A percentile compares a stretch with the other conserved stretches of the same genome.
These are phyloP conservation scores for Flaveria robusta DNA, from an alignment of 129 eudicot genomes.

Conservation along the genomic window DNA sequence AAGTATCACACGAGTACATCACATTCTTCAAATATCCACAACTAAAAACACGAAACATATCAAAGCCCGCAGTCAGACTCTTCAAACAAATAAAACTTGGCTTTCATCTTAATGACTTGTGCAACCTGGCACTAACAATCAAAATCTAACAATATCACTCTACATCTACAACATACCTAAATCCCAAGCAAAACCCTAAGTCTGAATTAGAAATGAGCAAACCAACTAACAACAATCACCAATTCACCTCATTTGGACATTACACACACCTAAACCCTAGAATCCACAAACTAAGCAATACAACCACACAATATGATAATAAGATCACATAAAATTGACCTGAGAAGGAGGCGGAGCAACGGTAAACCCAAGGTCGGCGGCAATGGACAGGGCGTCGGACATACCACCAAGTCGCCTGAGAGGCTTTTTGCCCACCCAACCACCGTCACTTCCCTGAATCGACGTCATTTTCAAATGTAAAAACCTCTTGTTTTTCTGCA, in stretches of 20 bases:
- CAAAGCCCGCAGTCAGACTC: constrained; percentile 4
- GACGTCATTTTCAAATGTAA: constrained; percentile 37
- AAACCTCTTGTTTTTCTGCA: neutral
- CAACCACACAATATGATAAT: neutral
- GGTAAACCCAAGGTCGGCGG: constrained; percentile 83
- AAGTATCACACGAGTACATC: neutral
- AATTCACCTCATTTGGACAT: neutral
- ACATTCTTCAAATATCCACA: neutral
- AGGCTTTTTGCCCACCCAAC: constrained; percentile 93
- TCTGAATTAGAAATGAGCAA: neutral
- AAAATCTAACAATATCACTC: too few relatives aligned
- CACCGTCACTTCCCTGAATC: constrained; percentile 62
- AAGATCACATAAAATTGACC: constrained; percentile 31
- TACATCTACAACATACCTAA: neutral
- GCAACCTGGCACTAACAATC: neutral
- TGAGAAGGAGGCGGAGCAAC: constrained; percentile 77
- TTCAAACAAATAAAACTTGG: neutral
- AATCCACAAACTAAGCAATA: constrained; percentile 15
- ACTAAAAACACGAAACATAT: neutral
- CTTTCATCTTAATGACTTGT: neutral
- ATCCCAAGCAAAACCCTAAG: neutral
- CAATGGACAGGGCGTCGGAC: constrained; percentile 97
- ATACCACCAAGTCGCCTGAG: constrained; percentile 92
- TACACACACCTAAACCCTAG: constrained; percentile 17
- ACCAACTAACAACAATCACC: neutral